phyloP scores from a whole-genome alignment of 164 flowering plant genomes.

The Brasenia schreberi region DNA sequence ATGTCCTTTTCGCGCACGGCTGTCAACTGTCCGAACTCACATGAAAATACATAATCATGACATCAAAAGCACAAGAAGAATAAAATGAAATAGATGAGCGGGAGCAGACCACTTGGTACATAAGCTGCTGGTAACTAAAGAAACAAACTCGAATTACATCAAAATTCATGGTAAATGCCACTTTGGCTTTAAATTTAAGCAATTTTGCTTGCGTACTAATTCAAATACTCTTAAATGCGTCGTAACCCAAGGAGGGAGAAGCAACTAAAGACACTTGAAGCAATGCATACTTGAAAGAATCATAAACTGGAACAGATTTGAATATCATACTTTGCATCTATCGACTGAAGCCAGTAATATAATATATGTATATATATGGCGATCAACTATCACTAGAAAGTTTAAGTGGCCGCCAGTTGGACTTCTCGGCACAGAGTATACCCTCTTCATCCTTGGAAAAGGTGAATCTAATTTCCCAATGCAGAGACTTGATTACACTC shows the following conservation, averaged over 20 bases:
- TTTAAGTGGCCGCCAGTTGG: conserved; percentile 47
- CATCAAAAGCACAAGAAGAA: too few relatives aligned
- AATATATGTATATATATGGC: not conserved
- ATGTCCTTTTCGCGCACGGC: too few relatives aligned
- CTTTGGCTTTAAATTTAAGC: too few relatives aligned
- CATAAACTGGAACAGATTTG: not conserved
- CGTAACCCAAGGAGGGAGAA: not conserved
- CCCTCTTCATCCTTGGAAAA: conserved; percentile 58
- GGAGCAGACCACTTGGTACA: too few relatives aligned
- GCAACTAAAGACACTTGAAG: not conserved
- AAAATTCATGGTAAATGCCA: too few relatives aligned
- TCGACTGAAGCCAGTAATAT: not conserved
- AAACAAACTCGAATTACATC: too few relatives aligned
- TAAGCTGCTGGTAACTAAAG: too few relatives aligned
- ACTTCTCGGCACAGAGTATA: conserved; percentile 63
- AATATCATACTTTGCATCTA: not conserved
- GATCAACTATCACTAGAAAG: conserved; percentile 26
- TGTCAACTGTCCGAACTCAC: too few relatives aligned
- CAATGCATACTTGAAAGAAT: not conserved
- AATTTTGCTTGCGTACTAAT: too few relatives aligned
- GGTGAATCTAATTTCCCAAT: conserved; percentile 70
- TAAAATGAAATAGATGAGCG: too few relatives aligned
- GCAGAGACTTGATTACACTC: conserved; percentile 56
- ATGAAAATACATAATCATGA: too few relatives aligned
- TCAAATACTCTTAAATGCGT: too few relatives aligned